Evolutionary conservation across 768 basidiomycete genomes (phyloP).

Genomic region (Fibroporia radiculosa): DNA sequence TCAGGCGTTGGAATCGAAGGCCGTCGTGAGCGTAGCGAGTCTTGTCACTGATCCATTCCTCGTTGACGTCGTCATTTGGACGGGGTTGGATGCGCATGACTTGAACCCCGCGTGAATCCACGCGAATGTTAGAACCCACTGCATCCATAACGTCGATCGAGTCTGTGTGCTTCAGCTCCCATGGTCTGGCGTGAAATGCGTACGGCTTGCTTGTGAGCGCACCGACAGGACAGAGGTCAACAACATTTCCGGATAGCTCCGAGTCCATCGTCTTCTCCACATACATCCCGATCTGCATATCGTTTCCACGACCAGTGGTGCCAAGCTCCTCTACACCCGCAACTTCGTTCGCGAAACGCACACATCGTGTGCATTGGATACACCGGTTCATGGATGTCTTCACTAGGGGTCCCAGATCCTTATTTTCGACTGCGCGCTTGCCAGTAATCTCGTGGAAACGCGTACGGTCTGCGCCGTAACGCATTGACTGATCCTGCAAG

Average conservation of each 20-base stretch:
- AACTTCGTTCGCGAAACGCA: slow-evolving; percentile 98
- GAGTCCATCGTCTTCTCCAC: slow-evolving; percentile 97
- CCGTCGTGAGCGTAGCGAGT: slow-evolving; percentile 96
- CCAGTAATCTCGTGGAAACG: slow-evolving; percentile 98
- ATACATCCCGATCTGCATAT: slow-evolving; percentile 98
- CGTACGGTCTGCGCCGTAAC: slow-evolving; percentile 94
- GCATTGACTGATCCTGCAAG: slow-evolving; percentile 98
- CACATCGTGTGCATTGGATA: slow-evolving; percentile 98
- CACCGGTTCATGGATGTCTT: slow-evolving; percentile 99
- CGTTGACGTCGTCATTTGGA: slow-evolving; percentile 96
- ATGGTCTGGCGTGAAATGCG: slow-evolving; percentile 93
- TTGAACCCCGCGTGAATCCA: slow-evolving; percentile 91
- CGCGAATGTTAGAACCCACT: slow-evolving; percentile 90
- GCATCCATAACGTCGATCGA: slow-evolving; percentile 94
- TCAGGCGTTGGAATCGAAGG: slow-evolving; percentile 89
- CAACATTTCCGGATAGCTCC: slow-evolving; percentile 93
- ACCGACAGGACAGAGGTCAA: slow-evolving; percentile 97
- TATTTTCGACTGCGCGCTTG: slow-evolving; percentile 97
- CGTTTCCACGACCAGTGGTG: slow-evolving; percentile 94
- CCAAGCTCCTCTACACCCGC: slow-evolving; percentile 98
- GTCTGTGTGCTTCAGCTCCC: slow-evolving; percentile 99
- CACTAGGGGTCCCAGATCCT: slow-evolving; percentile 94
- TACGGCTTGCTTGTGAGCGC: slow-evolving; percentile 98
- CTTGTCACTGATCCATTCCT: slow-evolving; percentile 99
- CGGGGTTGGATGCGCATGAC: slow-evolving; percentile 97